These are phyloP conservation scores for Stereocaulon alpinum DNA, from an alignment of 495 filamentous ascomycete genomes.

Conservation along the genomic window DNA sequence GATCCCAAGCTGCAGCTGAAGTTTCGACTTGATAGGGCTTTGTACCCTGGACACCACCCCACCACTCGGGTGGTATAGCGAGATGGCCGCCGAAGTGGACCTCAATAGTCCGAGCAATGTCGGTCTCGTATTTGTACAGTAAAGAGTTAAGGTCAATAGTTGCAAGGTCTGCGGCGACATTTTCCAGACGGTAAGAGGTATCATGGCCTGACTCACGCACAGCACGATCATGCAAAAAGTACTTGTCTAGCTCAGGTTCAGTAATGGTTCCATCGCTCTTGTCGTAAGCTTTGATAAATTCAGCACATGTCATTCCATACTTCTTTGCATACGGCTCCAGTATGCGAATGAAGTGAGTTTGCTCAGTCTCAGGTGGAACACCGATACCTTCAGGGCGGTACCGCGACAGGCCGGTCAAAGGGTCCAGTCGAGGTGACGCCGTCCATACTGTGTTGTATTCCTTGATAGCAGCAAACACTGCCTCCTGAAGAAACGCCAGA, in stretches of 20 bases:
- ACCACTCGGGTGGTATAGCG: slow-evolving; percentile 51
- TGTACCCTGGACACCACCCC: slow-evolving; percentile 55
- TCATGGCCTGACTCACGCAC: slow-evolving; percentile 95
- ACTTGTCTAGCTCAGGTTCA: slow-evolving; percentile 85
- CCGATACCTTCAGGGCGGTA: slow-evolving; percentile 75
- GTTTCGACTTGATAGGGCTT: slow-evolving; percentile 55
- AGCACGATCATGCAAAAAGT: slow-evolving; percentile 90
- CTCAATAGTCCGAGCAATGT: slow-evolving; percentile 76
- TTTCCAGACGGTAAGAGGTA: slow-evolving; percentile 85
- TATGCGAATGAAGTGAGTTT: slow-evolving; percentile 78
- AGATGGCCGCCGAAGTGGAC: slow-evolving; percentile 70
- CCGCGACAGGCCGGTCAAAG: slow-evolving; percentile 65
- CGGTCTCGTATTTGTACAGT: slow-evolving; percentile 90
- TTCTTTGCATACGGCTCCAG: slow-evolving; percentile 79
- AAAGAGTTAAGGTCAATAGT: slow-evolving; percentile 89
- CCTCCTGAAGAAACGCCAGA: slow-evolving; percentile 62
- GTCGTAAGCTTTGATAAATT: slow-evolving; percentile 86
- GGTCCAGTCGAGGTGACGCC: slow-evolving; percentile 66
- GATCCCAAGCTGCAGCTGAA: slow-evolving; percentile 72
- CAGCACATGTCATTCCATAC: slow-evolving; percentile 63
- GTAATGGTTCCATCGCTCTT: slow-evolving; percentile 42
- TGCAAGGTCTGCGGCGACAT: slow-evolving; percentile 73
- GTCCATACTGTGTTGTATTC: slow-evolving; percentile 93
- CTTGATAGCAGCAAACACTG: slow-evolving; percentile 85
- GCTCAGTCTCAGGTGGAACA: slow-evolving; percentile 88